Evolutionary conservation across 1,139 yeast genomes (phyloP), one percentile per base, ranked within the genome.

Genomic region (Taphrina confusa): DNA sequence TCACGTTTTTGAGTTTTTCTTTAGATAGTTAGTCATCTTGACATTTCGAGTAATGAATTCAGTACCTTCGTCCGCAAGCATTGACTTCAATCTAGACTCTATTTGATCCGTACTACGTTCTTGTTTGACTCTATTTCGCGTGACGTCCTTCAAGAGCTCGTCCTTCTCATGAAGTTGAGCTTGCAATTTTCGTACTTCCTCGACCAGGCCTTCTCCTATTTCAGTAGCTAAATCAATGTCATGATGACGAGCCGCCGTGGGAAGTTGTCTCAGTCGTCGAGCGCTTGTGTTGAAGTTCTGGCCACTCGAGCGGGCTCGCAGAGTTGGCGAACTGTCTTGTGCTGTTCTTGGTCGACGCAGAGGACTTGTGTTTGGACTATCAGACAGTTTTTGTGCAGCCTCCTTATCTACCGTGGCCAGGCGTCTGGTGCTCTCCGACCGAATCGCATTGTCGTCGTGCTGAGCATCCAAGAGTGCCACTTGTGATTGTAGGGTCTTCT

Each of bases 201-300:
- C 76, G 28, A 90, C 77, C 63, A 90, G 75, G 60, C 84, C 85
- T 68, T 89, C 95, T 72, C 94, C 86, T 64, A 90, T 75, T 1
- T 89, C 94, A 60, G 90, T 86, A 3, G 87, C 88, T 71, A 89
- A 89, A 67, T 84, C 82, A 75, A 87, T 82, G 65, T 88, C 92
- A 67, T 83, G 64, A 2, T 61, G 36, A 8, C 66, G 54, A 16
- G 58, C 14, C 22, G 44, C 23, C 27, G 39, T 14, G 8, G 39
- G 39, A 27, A 25, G 30, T 12, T 31, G 42, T 4, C 40, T 20
- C 22, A 33, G 9, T 4, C 31, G 27, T 5, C 36, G 39, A 11
- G 52, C 50, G 2, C 34, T 37, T 3, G 16, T 9, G 20, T 23
- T 20, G 11, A 30, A 20, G 22, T 28, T 18, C 20, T 30, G 25